Evolutionary conservation across 257 asterid genomes (phyloP).

Genomic region (Penstemon davidsonii): DNA sequence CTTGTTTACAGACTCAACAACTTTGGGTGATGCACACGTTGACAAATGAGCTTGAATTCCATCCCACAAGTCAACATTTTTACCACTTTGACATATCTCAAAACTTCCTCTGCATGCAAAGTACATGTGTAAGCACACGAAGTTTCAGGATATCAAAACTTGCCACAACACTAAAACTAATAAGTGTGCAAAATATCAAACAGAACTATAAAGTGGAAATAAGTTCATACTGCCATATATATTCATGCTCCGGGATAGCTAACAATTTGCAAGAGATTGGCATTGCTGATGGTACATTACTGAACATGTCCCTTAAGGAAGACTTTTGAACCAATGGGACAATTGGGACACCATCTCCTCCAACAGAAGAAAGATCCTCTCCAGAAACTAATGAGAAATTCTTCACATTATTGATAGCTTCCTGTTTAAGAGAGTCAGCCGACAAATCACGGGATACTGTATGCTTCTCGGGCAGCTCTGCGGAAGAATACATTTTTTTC

Average conservation of each 20-base stretch:
- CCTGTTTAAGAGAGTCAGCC: constrained; percentile 45
- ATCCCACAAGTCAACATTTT: constrained; percentile 48
- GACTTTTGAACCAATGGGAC: constrained; percentile 32
- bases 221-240: constrained; percentile 80
- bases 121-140: constrained; percentile 20
- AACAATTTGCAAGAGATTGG: constrained; percentile 43
- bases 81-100: constrained; percentile 61
- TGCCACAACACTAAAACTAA: constrained; percentile 19
- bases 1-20: constrained; percentile 54
- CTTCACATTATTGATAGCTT: constrained; percentile 35
- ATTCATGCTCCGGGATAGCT: constrained; percentile 73
- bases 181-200: constrained; percentile 17
- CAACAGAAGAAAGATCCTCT: constrained; percentile 48
- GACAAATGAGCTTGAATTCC: constrained; percentile 93
- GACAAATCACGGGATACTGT: constrained; percentile 28
- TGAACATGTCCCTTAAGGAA: constrained; percentile 37
- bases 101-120: constrained; percentile 73
- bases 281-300: constrained; percentile 41
- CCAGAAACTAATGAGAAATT: constrained; percentile 36
- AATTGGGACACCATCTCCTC: constrained; percentile 36
- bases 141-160: constrained; percentile 24
- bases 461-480: constrained; percentile 49
- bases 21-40: constrained; percentile 70
- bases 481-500: constrained; percentile 36
- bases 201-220: constrained; percentile 23